Base-by-base conservation (phyloP, 1,139 yeast genomes). In the Wickerhamomyces sp. region DNA sequence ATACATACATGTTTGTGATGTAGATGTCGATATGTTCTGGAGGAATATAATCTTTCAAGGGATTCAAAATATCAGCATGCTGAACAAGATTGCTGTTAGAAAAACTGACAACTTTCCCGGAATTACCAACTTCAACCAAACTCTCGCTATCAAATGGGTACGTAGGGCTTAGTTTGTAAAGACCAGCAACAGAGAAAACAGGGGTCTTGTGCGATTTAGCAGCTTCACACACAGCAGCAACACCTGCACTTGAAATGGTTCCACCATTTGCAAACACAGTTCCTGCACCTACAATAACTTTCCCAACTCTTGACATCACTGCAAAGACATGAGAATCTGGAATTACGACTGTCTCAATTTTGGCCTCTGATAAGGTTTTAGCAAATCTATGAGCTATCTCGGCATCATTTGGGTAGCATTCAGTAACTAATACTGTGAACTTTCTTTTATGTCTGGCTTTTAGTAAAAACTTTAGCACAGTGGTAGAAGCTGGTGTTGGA, bases 251-350 rank as follows among this genome's bases (percentile, higher is more conserved):
- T 3, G 96, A 79, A 42, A 89, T 76, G 49, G 96, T 83, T 9
- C 98, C 97, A 42, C 99, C 99, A 58, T 94, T 92, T 40, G 96
- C 96, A 60, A 88, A 84, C 8, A 94, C 97, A 0, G 96, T 80
- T 49, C 87, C 78, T 1, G 97, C 82, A 18, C 97, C 97, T 45
- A 94, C 77, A 45, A 92, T 78, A 21, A 94, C 98, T 61, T 94
- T 94, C 35, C 97, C 97, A 3, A 94, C 98, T 48, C 97, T 72
- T 36, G 97, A 85, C 98, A 94, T 94, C 36, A 94, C 86, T 0
- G 98, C 97, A 62, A 84, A 88, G 0, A 84, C 89, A 21, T 96
- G 84, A 4, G 95, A 76, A 58, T 94, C 99, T 0, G 98, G 97
- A 35, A 94, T 86, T 40, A 94, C 75, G 3, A 89, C 85, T 1